A percentile compares a stretch with the other conserved stretches of the same genome.
phyloP scores from a whole-genome alignment of 805 yeast genomes.

The Scheffersomyces amazonensis region DNA sequence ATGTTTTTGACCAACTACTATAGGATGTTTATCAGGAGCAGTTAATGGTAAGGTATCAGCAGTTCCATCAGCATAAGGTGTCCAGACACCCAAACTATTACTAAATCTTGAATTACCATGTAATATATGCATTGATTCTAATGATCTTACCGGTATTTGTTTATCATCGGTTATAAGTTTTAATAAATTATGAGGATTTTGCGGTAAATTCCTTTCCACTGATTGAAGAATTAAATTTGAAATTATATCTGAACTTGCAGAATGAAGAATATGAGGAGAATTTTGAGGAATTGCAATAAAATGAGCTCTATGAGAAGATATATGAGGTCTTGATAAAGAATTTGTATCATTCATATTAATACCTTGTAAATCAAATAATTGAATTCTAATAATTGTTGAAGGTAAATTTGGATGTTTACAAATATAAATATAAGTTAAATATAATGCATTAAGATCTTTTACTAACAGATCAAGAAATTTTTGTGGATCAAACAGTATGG shows the following conservation, averaged over 20 bases:
- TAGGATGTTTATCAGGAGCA: constrained; percentile 38
- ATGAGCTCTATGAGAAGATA: constrained; percentile 56
- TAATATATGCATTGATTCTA: constrained; percentile 55
- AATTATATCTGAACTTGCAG: constrained; percentile 40
- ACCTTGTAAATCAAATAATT: constrained; percentile 54
- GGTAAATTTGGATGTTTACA: constrained; percentile 66
- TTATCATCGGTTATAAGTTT: constrained; percentile 33
- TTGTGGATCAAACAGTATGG: constrained; percentile 48
- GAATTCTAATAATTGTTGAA: constrained; percentile 59
- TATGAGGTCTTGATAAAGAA: constrained; percentile 30
- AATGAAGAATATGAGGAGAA: constrained; percentile 64
- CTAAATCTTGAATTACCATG: constrained; percentile 64
- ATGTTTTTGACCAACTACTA: constrained; percentile 6
- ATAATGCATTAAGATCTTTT: constrained; percentile 47
- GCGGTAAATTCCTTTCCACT: constrained; percentile 51
- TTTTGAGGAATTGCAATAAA: constrained; percentile 66
- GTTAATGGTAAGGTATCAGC: constrained; percentile 67
- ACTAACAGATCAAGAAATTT: constrained; percentile 48
- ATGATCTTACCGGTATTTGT: constrained; percentile 38
- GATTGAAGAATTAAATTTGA: constrained; percentile 58
- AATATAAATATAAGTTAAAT: constrained; percentile 61
- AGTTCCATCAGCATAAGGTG: constrained; percentile 64
- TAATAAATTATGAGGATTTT: constrained; percentile 40
- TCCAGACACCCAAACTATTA: constrained; percentile 68
- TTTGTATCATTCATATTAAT: constrained; percentile 8